These are phyloP conservation scores for Iodosphaeria phyllophila DNA, from an alignment of 2,329 filamentous ascomycete genomes.

Conservation along the genomic window DNA sequence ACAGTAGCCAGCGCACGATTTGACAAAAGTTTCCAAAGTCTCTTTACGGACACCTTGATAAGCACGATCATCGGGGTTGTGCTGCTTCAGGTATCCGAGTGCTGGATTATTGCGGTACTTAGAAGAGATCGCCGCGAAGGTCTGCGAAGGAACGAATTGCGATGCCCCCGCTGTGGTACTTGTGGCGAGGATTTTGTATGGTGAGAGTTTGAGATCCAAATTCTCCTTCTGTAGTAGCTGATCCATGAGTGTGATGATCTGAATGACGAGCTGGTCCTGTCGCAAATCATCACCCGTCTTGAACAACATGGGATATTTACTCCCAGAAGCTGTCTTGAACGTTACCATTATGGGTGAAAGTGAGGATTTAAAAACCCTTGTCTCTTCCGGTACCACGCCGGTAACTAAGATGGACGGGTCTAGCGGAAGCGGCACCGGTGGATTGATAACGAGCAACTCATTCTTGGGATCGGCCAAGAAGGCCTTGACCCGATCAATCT, in stretches of 20 bases:
- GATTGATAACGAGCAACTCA: constrained; percentile 66
- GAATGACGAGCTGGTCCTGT: constrained; percentile 93
- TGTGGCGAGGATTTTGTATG: constrained; percentile 91
- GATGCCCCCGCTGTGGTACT: constrained; percentile 77
- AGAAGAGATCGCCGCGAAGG: constrained; percentile 62
- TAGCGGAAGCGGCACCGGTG: constrained; percentile 70
- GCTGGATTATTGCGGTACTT: constrained; percentile 62
- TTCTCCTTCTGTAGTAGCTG: constrained; percentile 91
- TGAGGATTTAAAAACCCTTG: constrained; percentile 88
- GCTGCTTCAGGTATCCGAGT: constrained; percentile 67
- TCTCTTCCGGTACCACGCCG: constrained; percentile 67
- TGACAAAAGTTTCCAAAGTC: constrained; percentile 85
- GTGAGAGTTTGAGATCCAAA: constrained; percentile 81
- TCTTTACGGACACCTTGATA: constrained; percentile 80
- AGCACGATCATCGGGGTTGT: constrained; percentile 72
- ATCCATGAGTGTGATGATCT: constrained; percentile 95
- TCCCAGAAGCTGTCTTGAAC: constrained; percentile 63
- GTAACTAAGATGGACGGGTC: constrained; percentile 68
- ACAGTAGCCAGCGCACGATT: constrained; percentile 92
- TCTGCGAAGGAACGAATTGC: constrained; percentile 80
- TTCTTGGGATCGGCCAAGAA: constrained; percentile 79
- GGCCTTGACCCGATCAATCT: constrained; percentile 70
- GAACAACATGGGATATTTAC: constrained; percentile 83
- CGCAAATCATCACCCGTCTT: constrained; percentile 93
- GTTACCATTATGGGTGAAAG: constrained; percentile 79